Evolutionary conservation across 106 monocot genomes (phyloP), one percentile per base, ranked within the genome.

Genomic region (Dendrobium catenatum): DNA sequence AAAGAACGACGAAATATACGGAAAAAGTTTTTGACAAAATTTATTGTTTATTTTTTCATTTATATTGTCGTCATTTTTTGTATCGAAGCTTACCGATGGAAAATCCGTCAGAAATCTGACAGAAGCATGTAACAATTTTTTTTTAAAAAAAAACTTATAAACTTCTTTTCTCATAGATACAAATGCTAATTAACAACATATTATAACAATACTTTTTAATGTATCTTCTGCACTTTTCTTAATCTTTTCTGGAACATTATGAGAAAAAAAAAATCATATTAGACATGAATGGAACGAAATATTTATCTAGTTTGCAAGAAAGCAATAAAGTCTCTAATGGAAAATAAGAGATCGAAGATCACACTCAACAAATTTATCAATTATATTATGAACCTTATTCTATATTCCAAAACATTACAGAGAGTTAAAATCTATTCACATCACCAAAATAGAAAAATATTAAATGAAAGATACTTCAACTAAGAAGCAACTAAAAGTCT

Each of bases 301-400:
- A n/a, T 17, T 24, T 9, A 54, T 48, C 59, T 1, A 33, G 10
- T 33, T 58, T 18, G 8, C 16, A 42, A 16, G 55, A 22, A 27
- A 78, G 16, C 11, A 59, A 79, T 17, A 27, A 80, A 26, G 5
- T 2, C 24, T 11, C 2, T 8, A 19, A 72, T 47, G 24, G 61
- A 42, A 51, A 64, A 89, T 90, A 44, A 93, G 79, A 29, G 92
- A 93, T 79, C 92, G 84, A 79, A 93, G 86, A 13, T 88, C 92
- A 73, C 92, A 90, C 64, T 93, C 92, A 8, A 90, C 92, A 78
- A 81, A 93, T 77, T 93, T 93, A 5, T 93, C 90, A 40, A 93
- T 93, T 29, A 93, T 85, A 46, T 77, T 31, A 42, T 93, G 92
- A 68, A 86, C 90, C 86, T 88, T 93, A 5, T 82, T 86, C 78